Conservation (phyloP, 352 stramenopile species). For the Phytopythium helicoides region DNA sequence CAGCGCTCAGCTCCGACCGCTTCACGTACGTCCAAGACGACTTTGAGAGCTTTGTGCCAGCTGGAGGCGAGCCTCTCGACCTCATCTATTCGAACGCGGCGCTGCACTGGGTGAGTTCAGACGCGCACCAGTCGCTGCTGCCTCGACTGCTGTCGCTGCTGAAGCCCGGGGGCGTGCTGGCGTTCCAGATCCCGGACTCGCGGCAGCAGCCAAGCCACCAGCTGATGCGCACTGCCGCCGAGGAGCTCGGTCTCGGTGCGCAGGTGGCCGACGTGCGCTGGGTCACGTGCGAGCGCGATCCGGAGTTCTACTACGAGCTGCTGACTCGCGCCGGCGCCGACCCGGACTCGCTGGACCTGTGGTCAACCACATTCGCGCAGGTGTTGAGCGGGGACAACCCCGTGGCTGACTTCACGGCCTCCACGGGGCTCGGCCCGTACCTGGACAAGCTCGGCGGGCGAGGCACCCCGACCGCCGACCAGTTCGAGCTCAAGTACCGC, state of each 20-base stretch:
- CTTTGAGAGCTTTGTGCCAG: slow-evolving; percentile 52
- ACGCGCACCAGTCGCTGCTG: slow-evolving; percentile 45
- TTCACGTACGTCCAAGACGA: slow-evolving; percentile 51
- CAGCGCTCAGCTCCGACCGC: slow-evolving; percentile 10
- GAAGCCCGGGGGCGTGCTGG: slow-evolving; percentile 64
- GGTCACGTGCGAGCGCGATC: slow-evolving; percentile 66
- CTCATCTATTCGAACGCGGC: slow-evolving; percentile 77
- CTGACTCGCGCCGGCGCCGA: slow-evolving; percentile 24
- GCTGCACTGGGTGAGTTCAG: slow-evolving; percentile 60
- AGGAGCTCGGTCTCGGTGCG: slow-evolving; percentile 31
- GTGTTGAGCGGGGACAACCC: slow-evolving; percentile 60
- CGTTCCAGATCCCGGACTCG: slow-evolving; percentile 75
- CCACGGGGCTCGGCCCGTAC: slow-evolving; percentile 57
- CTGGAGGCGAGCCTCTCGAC: slow-evolving; percentile 28
- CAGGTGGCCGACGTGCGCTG: slow-evolving; percentile 51
- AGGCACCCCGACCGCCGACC: slow-evolving; percentile 12
- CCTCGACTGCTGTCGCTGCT: slow-evolving; percentile 51
- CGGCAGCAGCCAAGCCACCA: slow-evolving; percentile 54
- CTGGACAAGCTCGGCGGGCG: slow-evolving; percentile 45
- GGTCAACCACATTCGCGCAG: slow-evolving; percentile 58
- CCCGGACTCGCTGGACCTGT: slow-evolving; percentile 50
- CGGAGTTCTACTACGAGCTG: slow-evolving; percentile 70
- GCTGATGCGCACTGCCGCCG: slow-evolving; percentile 51
- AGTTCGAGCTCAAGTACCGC: slow-evolving; percentile 56
- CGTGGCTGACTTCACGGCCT: slow-evolving; percentile 67